phyloP scores from a whole-genome alignment of 257 asterid genomes.

The Dorcoceras hygrometricum region DNA sequence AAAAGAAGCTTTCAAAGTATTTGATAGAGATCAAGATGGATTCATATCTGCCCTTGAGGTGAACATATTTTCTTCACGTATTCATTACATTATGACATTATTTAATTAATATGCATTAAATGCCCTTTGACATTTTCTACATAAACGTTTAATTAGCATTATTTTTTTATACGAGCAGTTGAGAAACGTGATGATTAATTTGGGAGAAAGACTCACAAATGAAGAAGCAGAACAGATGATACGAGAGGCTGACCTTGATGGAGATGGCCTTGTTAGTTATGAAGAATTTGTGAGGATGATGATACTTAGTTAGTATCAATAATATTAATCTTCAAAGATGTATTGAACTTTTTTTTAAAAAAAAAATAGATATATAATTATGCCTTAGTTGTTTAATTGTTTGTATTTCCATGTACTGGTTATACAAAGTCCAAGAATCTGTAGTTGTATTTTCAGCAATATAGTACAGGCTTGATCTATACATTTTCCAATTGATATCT shows the following conservation, averaged over 20 bases:
- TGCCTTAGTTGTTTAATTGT: neutral
- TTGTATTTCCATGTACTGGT: neutral
- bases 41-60: slow-evolving; percentile 79
- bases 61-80: neutral
- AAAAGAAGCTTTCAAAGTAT: slow-evolving; percentile 79
- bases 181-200: slow-evolving; percentile 63
- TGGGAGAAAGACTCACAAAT: slow-evolving; percentile 66
- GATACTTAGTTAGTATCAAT: slow-evolving; percentile 36
- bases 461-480: too few species aligned
- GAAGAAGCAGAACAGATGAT: slow-evolving; percentile 76
- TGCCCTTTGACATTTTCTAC: neutral
- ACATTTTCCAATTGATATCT: too few species aligned
- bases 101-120: too few species aligned
- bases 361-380: too few species aligned
- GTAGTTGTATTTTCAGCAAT: too few species aligned
- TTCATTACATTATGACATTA: neutral
- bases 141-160: too few species aligned
- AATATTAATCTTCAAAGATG: neutral
- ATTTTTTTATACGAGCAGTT: slow-evolving; percentile 40
- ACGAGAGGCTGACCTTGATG: slow-evolving; percentile 63
- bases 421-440: neutral
- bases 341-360: too few species aligned
- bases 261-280: slow-evolving; percentile 66
- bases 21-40: slow-evolving; percentile 85
- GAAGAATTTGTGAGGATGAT: slow-evolving; percentile 67